Percentiles rank a stretch among this genome's conserved stretches.
These are phyloP conservation scores for Zalaria obscura DNA, from an alignment of 2,329 filamentous ascomycete genomes.

Conservation along the genomic window DNA sequence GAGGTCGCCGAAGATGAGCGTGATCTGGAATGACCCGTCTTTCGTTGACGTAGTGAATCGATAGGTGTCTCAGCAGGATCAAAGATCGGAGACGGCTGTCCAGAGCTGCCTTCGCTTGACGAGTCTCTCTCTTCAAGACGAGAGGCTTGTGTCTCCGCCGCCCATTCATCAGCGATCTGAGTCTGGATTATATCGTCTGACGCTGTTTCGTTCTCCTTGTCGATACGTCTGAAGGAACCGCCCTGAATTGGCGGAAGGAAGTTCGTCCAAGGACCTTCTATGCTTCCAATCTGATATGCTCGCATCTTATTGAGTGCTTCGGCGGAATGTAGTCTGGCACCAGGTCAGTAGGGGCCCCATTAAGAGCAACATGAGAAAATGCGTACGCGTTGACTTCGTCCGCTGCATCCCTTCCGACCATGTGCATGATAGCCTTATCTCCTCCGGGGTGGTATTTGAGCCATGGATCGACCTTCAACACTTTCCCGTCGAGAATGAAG, in stretches of 20 bases:
- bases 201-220: constrained; percentile 15
- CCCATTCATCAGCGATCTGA: constrained; percentile 2
- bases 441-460: constrained; percentile 83
- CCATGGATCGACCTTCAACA: constrained; percentile 82
- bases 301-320: constrained; percentile 65
- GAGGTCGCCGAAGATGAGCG: constrained; percentile 45
- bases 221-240: constrained; percentile 51
- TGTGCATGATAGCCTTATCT: constrained; percentile 78
- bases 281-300: constrained; percentile 64
- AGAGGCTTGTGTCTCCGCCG: constrained; percentile 15
- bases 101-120: constrained; percentile 41
- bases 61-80: constrained; percentile 31
- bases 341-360: not conserved
- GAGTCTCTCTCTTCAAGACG: constrained; percentile 18
- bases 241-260: constrained; percentile 84
- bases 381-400: constrained; percentile 77
- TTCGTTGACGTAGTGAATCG: constrained; percentile 5
- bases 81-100: constrained; percentile 43
- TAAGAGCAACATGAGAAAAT: not conserved
- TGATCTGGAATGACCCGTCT: constrained; percentile 6
- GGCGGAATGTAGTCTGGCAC: constrained; percentile 50
- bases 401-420: constrained; percentile 60
- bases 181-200: not conserved
- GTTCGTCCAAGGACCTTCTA: constrained; percentile 70
- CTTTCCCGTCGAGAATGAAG: constrained; percentile 66